Evolutionary conservation across 345 rosid genomes (phyloP), one percentile per base, ranked within the genome.

Genomic region (Ailanthus altissimus): DNA sequence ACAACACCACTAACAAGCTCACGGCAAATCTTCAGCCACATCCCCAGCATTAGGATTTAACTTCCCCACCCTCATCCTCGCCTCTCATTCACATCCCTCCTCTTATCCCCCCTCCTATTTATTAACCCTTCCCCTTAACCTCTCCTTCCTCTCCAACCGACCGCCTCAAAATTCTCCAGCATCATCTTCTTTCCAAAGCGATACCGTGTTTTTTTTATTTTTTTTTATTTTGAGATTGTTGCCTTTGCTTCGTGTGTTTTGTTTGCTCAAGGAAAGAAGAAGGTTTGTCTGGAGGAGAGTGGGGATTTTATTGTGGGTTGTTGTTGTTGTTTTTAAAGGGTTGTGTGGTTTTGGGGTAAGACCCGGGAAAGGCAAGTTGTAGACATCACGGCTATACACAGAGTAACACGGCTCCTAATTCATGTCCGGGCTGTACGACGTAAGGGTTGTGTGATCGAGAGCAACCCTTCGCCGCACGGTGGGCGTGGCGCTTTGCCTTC

Each of bases 401-500:
- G 92, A 83, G 84, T 62, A 83, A 53, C 72, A 60, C 90, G 88
- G 86, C 84, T 86, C 68, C 83, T 85, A 73, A 61, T 84, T 78
- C 96, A 97, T 91, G 98, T 85, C 95, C 97, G 89, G 51, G n/a
- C 89, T 57, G 86, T 80, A 60, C 97, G 92, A 84, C 93, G 94
- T 51, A 89, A 88, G 95, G 95, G 97, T 83, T 84, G 92, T 82
- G 87, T 91, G 80, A 86, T 82, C 64, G 97, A 82, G 80, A 86
- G 89, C 86, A 89, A 84, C 91, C 98, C 98, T 86, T 94, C 89
- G 88, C 97, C 97, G 92, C 98, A 97, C 99, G 99, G 99, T 64
- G 99, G 99, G 81, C 98, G 99, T 84, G 99, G 99, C 77, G 98
- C 99, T 80, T 86, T 94, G 92, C 99, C 99, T 76, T 97, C 99